Base-by-base conservation (phyloP, 2,329 filamentous ascomycete genomes). In the Camillea tinctor region DNA sequence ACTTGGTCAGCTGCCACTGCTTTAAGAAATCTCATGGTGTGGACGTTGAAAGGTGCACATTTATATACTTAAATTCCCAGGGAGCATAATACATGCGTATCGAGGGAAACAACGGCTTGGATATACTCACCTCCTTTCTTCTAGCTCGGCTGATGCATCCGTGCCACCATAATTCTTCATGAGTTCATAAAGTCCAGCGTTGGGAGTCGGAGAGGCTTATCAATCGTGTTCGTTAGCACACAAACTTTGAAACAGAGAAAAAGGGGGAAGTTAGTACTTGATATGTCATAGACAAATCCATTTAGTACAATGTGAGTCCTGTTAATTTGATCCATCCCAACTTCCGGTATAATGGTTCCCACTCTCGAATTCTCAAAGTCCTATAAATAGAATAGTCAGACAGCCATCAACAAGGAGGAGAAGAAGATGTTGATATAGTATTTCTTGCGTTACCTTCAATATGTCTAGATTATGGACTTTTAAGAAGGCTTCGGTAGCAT, bases 271-370 rank as follows among this genome's bases (percentile, higher is more conserved):
- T 6, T 4, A 40, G 3, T 44, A 44, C 61, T 21, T 24, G 56
- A 57, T 52, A 67, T 63, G 21, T 66, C 59, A 44, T 61, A 68
- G 30, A 68, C 60, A 63, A 60, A 67, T n/a, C 57, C 55, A 30
- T 67, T 60, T 21, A 68, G 52, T 7, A 55, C 56, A 5, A 68
- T 51, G 7, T 68, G 55, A n/a, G 58, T 49, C 3, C 36, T 22
- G 5, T 19, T 9, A 36, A 68, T 50, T 9, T 63, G 21, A 1
- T 55, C 50, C 7, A 40, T 20, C 1, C 19, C 20, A 8, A 61
- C 36, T 4, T 66, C 65, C 1, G 63, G 60, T 3, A 68, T 65
- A 1, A 68, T 59, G 3, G 53, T 49, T 6, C 66, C 66, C 8
- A 67, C 58, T 50, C 54, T 30, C 22, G 63, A n/a, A 5, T 52